phyloP scores from a whole-genome alignment of 768 basidiomycete species.

The Phylloporus sp. region DNA sequence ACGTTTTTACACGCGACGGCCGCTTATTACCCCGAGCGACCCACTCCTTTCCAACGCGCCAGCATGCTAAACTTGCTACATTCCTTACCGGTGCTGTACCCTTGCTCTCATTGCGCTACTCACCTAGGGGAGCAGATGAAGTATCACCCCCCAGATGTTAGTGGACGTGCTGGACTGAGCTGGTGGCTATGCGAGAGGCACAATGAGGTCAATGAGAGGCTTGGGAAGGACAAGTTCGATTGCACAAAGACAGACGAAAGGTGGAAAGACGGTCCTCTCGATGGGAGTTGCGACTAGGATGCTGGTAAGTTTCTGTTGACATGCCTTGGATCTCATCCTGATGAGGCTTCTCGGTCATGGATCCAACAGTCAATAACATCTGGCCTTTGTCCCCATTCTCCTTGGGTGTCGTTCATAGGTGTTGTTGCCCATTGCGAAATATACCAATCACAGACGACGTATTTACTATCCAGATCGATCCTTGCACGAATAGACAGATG shows the following conservation, averaged over 20 bases:
- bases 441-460: neutral
- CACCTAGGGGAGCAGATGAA: constrained; percentile 76
- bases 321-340: neutral
- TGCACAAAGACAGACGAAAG: constrained; percentile 80
- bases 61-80: constrained; percentile 81
- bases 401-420: neutral
- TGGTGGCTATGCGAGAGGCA: constrained; percentile 90
- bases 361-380: no score
- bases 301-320: constrained; percentile 7
- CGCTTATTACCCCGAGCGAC: constrained; percentile 88
- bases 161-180: constrained; percentile 61
- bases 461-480: neutral
- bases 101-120: constrained; percentile 79
- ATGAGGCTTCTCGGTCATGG: neutral
- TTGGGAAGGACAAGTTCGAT: constrained; percentile 83
- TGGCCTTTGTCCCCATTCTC: neutral
- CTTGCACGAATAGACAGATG: neutral
- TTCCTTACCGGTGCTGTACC: constrained; percentile 80
- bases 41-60: constrained; percentile 68
- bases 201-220: constrained; percentile 84
- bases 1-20: constrained; percentile 94
- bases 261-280: constrained; percentile 87
- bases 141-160: constrained; percentile 72
- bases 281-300: constrained; percentile 81
- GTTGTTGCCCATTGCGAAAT: neutral